These are phyloP conservation scores for Claviceps monticola DNA, from an alignment of 2,329 filamentous ascomycete species.

Conservation along the genomic window DNA sequence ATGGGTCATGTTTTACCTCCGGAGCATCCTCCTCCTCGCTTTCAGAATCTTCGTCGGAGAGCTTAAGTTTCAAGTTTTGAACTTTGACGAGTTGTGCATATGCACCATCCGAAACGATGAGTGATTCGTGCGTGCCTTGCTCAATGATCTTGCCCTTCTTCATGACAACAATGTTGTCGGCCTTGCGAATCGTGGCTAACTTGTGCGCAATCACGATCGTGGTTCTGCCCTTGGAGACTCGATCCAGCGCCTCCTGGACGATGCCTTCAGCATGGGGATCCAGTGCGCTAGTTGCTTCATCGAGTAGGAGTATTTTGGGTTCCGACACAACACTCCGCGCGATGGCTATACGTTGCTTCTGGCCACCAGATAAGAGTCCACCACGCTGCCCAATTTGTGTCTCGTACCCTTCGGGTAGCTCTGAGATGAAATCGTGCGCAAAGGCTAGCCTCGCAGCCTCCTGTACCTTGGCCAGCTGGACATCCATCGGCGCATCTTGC, in stretches of 20 bases:
- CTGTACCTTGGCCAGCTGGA: constrained; percentile 28
- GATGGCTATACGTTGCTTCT: constrained; percentile 9
- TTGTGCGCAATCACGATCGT: constrained; percentile 91
- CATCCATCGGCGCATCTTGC: constrained; percentile 23
- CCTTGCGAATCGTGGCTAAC: constrained; percentile 74
- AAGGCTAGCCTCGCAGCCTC: constrained; percentile 34
- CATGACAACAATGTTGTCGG: constrained; percentile 48
- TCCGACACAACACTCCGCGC: constrained; percentile 48
- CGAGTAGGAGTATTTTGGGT: constrained; percentile 82
- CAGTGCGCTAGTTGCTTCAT: constrained; percentile 83
- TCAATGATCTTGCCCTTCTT: constrained; percentile 42
- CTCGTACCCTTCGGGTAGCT: constrained; percentile 32
- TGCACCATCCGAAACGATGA: constrained; percentile 25
- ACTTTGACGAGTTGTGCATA: constrained; percentile 4
- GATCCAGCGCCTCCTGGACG: constrained; percentile 70
- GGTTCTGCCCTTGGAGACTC: constrained; percentile 68
- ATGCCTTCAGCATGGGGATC: constrained; percentile 88
- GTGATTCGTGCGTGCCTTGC: constrained; percentile 39
- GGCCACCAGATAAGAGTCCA: constrained; percentile 36
- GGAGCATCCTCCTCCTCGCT: neutral
- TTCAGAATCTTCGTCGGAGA: neutral
- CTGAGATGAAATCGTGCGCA: constrained; percentile 35
- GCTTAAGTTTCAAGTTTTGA: neutral
- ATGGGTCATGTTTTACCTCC: constrained; percentile 4
- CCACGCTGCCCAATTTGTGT: constrained; percentile 50